Conservation (phyloP, 1,284 basidiomycete species). For the Vanrija pseudolonga region DNA sequence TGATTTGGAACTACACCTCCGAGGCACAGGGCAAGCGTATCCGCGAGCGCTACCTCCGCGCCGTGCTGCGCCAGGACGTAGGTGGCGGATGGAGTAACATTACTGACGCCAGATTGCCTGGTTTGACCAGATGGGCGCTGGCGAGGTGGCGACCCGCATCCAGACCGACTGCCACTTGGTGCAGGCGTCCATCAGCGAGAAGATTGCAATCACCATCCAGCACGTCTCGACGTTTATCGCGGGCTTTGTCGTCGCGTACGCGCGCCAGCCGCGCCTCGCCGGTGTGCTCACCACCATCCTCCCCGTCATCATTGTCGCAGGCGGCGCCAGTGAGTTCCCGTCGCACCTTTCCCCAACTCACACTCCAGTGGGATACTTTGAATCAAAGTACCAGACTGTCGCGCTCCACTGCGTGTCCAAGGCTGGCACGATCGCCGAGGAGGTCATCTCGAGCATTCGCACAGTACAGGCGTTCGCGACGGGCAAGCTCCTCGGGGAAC, state of each 20-base stretch:
- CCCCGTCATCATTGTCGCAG: constrained; percentile 77
- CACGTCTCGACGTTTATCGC: constrained; percentile 59
- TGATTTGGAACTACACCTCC: constrained; percentile 79
- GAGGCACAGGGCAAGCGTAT: constrained; percentile 80
- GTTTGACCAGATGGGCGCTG: constrained; percentile 89
- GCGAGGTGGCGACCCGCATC: constrained; percentile 92
- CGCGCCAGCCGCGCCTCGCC: constrained; percentile 76
- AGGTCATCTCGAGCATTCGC: constrained; percentile 63
- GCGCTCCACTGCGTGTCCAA: constrained; percentile 72
- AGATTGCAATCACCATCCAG: constrained; percentile 58
- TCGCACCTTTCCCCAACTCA: neutral
- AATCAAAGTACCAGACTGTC: constrained; percentile 47
- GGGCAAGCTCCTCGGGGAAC: constrained; percentile 60
- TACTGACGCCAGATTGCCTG: constrained; percentile 69
- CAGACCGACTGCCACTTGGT: constrained; percentile 69
- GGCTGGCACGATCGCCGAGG: constrained; percentile 84
- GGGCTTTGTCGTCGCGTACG: constrained; percentile 63
- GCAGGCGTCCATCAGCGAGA: constrained; percentile 84
- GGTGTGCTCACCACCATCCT: constrained; percentile 83
- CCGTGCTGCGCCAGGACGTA: constrained; percentile 50
- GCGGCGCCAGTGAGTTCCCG: constrained; percentile 41
- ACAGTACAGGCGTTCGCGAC: constrained; percentile 85
- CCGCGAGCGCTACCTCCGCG: constrained; percentile 48
- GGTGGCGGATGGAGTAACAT: neutral
- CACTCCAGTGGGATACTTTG: constrained; percentile 23